Evolutionary conservation across 768 basidiomycete species (phyloP).

Genomic region (Suillus subluteus): DNA sequence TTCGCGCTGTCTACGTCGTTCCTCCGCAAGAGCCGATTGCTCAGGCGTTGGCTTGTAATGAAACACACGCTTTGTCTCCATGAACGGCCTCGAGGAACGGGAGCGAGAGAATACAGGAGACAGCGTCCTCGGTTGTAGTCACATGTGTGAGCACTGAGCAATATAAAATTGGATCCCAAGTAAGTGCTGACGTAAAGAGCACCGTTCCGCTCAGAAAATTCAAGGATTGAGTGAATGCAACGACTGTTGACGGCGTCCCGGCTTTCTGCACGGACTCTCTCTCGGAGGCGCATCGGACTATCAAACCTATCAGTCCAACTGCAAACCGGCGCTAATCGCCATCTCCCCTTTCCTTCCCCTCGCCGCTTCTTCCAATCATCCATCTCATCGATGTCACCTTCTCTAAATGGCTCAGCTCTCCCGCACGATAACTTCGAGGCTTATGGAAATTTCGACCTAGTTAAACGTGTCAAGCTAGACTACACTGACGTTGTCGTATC

Average conservation of each 20-base stretch:
- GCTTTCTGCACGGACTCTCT: slow-evolving; percentile 18
- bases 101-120: neutral
- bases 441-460: slow-evolving; percentile 83
- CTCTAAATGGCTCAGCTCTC: slow-evolving; percentile 24
- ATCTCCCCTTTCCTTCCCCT: slow-evolving; percentile 11
- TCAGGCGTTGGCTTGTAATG: slow-evolving; percentile 48
- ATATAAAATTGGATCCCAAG: neutral
- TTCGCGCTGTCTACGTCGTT: slow-evolving; percentile 45
- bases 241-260: slow-evolving; percentile 32
- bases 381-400: slow-evolving; percentile 34
- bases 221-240: slow-evolving; percentile 36
- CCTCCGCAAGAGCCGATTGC: slow-evolving; percentile 57
- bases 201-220: slow-evolving; percentile 4
- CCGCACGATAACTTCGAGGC: slow-evolving; percentile 30
- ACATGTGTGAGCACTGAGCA: neutral
- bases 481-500: slow-evolving; percentile 80
- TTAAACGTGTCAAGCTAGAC: slow-evolving; percentile 74
- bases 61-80: slow-evolving; percentile 5
- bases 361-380: slow-evolving; percentile 18
- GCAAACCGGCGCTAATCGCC: slow-evolving; percentile 7
- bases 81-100: neutral
- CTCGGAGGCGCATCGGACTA: slow-evolving; percentile 16
- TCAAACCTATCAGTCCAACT: slow-evolving; percentile 2
- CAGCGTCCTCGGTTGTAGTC: neutral
- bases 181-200: slow-evolving; percentile 10